Evolutionary conservation across 805 yeast genomes (phyloP), one percentile per base, ranked within the genome.

Genomic region (Brettanomyces anomalus): DNA sequence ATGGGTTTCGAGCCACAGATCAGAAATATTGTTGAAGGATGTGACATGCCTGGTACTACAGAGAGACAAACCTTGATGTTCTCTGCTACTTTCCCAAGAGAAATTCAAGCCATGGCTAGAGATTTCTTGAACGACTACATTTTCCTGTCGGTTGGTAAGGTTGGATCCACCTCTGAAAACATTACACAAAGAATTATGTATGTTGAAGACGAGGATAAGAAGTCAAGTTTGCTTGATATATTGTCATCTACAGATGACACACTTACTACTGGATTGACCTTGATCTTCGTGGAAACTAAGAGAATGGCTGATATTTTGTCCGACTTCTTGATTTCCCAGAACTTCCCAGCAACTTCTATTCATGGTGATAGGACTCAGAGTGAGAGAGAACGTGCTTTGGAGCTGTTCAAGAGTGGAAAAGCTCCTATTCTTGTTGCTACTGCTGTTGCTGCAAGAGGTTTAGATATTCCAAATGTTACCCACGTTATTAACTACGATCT

Each of bases 1-100:
- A 93, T 93, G 97, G 98, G 98, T 77, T 93, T 93, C 72, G 98
- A 93, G 74, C 97, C 97, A 52, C 98, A 93, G 76, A 93, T 93
- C 64, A 86, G 98, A 78, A 85, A 88, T 66, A 90, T 93, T 61
- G 98, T 93, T 49, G 94, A 90, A 68, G 95, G 85, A 53, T 89
- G 94, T 74, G 97, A 88, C 66, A 93, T 93, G 98, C 97, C 99
- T 49, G 80, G 73, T 51, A 94, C 85, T 44, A 71, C 76, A 47
- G 76, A 83, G 57, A 84, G 99, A 73, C 98, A 93, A 72, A 93
- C 99, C 33, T 79, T 93, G 59, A 86, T 93, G 95, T 93, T 93
- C 71, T 86, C 96, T 33, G 99, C 98, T 56, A 93, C 99, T 51
- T 93, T 93, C 95, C 98, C 99, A 54, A 79, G 81, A 58, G 97